Percentiles rank a stretch among this genome's conserved stretches.
Conservation (phyloP, 176 grass and related monocot genomes). For the Eremochloa ophiuroides region DNA sequence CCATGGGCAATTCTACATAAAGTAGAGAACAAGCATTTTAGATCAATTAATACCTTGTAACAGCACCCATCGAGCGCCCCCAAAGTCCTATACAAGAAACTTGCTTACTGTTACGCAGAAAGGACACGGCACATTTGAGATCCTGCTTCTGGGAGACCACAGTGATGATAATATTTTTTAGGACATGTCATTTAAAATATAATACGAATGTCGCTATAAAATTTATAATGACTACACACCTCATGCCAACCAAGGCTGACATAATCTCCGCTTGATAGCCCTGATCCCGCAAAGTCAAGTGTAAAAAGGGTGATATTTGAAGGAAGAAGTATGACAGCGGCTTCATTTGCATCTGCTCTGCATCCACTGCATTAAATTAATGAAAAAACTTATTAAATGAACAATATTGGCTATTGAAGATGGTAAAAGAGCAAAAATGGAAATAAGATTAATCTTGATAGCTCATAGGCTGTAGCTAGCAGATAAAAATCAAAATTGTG, state of each 20-base stretch:
- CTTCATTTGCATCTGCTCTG: conserved; percentile 99
- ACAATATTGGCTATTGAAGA: background rate
- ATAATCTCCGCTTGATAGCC: conserved; percentile 86
- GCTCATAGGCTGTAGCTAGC: background rate
- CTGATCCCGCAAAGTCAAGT: conserved; percentile 97
- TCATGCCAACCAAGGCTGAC: conserved; percentile 99
- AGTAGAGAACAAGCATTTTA: conserved; percentile 14
- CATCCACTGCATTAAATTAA: conserved; percentile 79
- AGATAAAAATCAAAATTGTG: background rate
- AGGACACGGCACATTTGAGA: conserved; percentile 78
- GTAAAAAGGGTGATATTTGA: conserved; percentile 97
- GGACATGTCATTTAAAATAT: background rate
- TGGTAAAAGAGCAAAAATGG: background rate
- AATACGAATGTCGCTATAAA: background rate
- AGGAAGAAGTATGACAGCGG: conserved; percentile 90
- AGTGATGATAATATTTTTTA: conserved; percentile 24
- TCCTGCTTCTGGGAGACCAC: conserved; percentile 74
- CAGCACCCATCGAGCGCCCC: conserved; percentile 99
- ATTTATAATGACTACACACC: conserved; percentile 43
- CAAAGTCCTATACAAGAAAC: conserved; percentile 97
- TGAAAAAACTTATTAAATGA: conserved; percentile 8
- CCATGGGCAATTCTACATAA: background rate
- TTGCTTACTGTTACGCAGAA: conserved; percentile 80
- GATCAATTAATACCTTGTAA: conserved; percentile 67
- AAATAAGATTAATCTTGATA: conserved; percentile 17